These are phyloP conservation scores for Dichomitus squalens DNA, from an alignment of 1,284 basidiomycete genomes.

Conservation along the genomic window DNA sequence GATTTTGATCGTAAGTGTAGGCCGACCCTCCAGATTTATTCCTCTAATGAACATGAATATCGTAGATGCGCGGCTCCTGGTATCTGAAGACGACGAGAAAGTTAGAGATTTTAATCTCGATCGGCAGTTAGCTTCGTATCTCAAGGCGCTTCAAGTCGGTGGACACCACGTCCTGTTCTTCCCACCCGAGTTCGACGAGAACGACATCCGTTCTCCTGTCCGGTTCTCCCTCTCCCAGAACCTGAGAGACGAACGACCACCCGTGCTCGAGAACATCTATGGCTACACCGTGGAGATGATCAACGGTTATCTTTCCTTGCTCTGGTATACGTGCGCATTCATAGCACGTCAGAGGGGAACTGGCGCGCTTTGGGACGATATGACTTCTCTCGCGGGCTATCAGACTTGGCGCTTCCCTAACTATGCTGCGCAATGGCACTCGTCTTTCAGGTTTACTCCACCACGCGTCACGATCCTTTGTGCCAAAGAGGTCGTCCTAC, in stretches of 20 bases:
- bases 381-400: conserved; percentile 31
- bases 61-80: conserved; percentile 1
- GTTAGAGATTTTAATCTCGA: conserved; percentile 4
- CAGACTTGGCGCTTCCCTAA: conserved; percentile 6
- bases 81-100: conserved; percentile 3
- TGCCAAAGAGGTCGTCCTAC: conserved; percentile 34
- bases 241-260: not conserved
- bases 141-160: conserved; percentile 29
- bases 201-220: conserved; percentile 22
- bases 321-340: conserved; percentile 37
- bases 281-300: conserved; percentile 31
- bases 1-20: conserved; percentile 15
- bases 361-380: conserved; percentile 12
- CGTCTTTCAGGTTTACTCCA: conserved; percentile 31
- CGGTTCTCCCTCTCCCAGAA: conserved; percentile 25
- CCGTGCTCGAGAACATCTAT: conserved; percentile 14
- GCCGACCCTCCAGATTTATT: too few species aligned
- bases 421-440: conserved; percentile 17
- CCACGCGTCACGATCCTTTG: conserved; percentile 34
- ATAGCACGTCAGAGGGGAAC: conserved; percentile 17
- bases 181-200: conserved; percentile 34
- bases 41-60: not conserved
- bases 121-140: conserved; percentile 23
- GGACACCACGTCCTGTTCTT: conserved; percentile 35
- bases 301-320: conserved; percentile 34